phyloP scores from a whole-genome alignment of 495 filamentous ascomycete species.

The Tuber aestivum region DNA sequence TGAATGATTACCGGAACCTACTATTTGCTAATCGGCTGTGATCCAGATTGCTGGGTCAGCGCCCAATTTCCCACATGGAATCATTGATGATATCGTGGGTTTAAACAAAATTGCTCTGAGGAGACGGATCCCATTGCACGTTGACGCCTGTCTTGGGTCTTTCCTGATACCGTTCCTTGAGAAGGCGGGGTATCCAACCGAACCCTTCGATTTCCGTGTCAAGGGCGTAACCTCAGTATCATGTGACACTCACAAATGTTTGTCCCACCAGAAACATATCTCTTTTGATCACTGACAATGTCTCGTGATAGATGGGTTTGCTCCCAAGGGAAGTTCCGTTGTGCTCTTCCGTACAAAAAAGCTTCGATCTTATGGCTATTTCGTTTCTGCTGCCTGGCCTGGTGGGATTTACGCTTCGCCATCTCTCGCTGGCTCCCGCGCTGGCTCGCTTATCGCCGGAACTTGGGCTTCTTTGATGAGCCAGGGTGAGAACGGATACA shows the following conservation, averaged over 20 bases:
- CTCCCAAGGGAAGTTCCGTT: constrained; percentile 90
- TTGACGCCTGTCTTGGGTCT: constrained; percentile 94
- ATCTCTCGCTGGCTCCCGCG: constrained; percentile 79
- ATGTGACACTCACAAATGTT: constrained; percentile 91
- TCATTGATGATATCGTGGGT: constrained; percentile 86
- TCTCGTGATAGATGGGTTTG: constrained; percentile 63
- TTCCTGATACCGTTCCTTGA: constrained; percentile 89
- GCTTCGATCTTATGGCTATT: constrained; percentile 86
- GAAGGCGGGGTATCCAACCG: constrained; percentile 79
- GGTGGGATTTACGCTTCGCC: constrained; percentile 95
- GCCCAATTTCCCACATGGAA: constrained; percentile 96
- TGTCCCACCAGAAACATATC: background rate
- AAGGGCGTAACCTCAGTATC: constrained; percentile 90
- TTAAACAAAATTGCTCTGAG: constrained; percentile 77
- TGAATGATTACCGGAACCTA: background rate
- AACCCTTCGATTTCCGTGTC: constrained; percentile 87
- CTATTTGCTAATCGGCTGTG: constrained; percentile 8
- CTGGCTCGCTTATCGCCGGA: constrained; percentile 86
- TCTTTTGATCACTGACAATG: background rate
- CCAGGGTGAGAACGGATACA: constrained; percentile 84
- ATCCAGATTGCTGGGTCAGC: constrained; percentile 74
- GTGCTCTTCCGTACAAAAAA: constrained; percentile 76
- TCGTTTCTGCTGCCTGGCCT: constrained; percentile 88
- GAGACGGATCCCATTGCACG: constrained; percentile 78
- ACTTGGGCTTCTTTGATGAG: constrained; percentile 89